Evolutionary conservation across 1,139 yeast genomes (phyloP), one percentile per base, ranked within the genome.

Genomic region (Diutina mesorugosa): DNA sequence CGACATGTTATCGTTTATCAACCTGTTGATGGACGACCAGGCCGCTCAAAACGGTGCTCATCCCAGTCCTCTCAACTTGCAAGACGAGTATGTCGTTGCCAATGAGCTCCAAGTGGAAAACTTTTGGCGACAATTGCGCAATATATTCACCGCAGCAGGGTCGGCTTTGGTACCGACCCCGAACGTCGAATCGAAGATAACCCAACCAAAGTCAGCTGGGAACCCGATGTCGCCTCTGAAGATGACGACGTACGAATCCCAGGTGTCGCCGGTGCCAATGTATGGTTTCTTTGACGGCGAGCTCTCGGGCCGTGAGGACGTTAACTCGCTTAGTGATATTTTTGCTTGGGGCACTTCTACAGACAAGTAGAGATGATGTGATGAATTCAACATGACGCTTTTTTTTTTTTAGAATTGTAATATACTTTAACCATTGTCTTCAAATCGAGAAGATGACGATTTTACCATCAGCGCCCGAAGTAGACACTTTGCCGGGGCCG

Each of bases 381-480:
- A 35, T 35, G 41, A 35, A 10, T 12, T 21, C 26, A 21, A 21
- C 14, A 35, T 35, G 14, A 35, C n/a, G 41, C 10, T 5, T 6
- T 35, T 35, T 5, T 6, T 35, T 35, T 35, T 35, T 3, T 35
- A 10, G 5, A 35, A 35, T 7, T 35, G 41, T 35, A 35, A 35
- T 35, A 35, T 10, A 35, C 12, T 32, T 35, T 35, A 5, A 35
- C 6, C 41, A 12, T 12, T 9, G 14, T 10, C 41, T 9, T 41
- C 55, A 58, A 56, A 71, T 62, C 48, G 64, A 63, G 77, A 85
- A 69, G 16, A 91, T 77, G 46, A 90, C 97, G 55, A 93, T 81
- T 68, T 87, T 87, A 57, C 99, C 98, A 68, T 93, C 99, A 58
- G 87, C 82, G 59, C 97, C 80, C 48, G 76, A 70, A 18, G 79